phyloP scores from a whole-genome alignment of 1,139 yeast species.

The Blastobotrys ciferrii region DNA sequence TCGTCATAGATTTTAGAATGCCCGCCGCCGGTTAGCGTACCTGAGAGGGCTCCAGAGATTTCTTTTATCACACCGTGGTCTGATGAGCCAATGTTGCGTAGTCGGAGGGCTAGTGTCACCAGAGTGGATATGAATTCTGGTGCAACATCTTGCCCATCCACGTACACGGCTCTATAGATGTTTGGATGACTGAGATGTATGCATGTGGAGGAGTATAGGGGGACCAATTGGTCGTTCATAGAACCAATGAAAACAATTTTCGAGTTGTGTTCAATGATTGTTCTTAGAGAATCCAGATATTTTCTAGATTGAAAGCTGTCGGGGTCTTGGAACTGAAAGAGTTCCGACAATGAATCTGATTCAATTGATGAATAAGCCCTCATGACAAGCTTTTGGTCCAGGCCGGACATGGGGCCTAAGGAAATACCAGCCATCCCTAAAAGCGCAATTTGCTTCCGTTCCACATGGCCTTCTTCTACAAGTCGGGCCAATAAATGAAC shows the following conservation, averaged over 20 bases:
- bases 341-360: slow-evolving; percentile 76
- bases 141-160: slow-evolving; percentile 63
- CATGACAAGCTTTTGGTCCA: slow-evolving; percentile 77
- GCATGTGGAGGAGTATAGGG: slow-evolving; percentile 84
- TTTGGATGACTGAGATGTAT: slow-evolving; percentile 85
- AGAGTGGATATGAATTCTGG: slow-evolving; percentile 54
- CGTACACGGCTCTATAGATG: slow-evolving; percentile 81
- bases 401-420: slow-evolving; percentile 89
- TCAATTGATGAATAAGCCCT: slow-evolving; percentile 90
- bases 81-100: slow-evolving; percentile 38
- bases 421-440: slow-evolving; percentile 95
- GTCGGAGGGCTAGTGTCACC: slow-evolving; percentile 44
- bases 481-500: slow-evolving; percentile 71
- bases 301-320: slow-evolving; percentile 69
- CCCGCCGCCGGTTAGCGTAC: slow-evolving; percentile 91
- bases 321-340: slow-evolving; percentile 82
- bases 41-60: slow-evolving; percentile 77
- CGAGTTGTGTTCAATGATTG: slow-evolving; percentile 65
- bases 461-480: slow-evolving; percentile 65
- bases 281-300: slow-evolving; percentile 64
- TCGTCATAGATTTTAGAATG: slow-evolving; percentile 89
- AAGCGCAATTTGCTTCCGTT: slow-evolving; percentile 53
- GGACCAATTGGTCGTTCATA: slow-evolving; percentile 88
- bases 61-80: slow-evolving; percentile 61
- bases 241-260: slow-evolving; percentile 83